These are phyloP conservation scores for Leccinum barrowsii DNA, from an alignment of 768 basidiomycete species.

Conservation along the genomic window DNA sequence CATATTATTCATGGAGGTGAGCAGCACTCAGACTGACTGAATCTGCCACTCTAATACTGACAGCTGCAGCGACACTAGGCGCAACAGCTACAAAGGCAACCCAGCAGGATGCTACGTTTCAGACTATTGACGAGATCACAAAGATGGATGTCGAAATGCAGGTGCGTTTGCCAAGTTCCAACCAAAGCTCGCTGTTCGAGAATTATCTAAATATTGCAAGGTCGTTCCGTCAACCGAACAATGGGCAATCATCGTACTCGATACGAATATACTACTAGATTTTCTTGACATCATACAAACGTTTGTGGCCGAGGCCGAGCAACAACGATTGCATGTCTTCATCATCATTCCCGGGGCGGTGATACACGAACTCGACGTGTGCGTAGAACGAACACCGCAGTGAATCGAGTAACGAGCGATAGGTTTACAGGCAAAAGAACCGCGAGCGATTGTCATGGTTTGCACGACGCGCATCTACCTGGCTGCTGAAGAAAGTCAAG, in stretches of 20 bases:
- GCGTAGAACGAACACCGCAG: slow-evolving; percentile 14
- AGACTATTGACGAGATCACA: slow-evolving; percentile 50
- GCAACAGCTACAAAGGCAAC: slow-evolving; percentile 8
- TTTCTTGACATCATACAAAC: slow-evolving; percentile 60
- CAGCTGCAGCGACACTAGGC: not conserved
- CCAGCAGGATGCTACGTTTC: slow-evolving; percentile 37
- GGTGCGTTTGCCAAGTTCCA: slow-evolving; percentile 36
- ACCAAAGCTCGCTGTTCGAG: not conserved
- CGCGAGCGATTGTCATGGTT: slow-evolving; percentile 50
- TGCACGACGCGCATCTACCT: slow-evolving; percentile 65
- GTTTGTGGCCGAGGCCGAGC: slow-evolving; percentile 63
- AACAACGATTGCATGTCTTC: slow-evolving; percentile 44
- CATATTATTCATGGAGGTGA: slow-evolving; percentile 5
- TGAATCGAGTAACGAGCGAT: slow-evolving; percentile 1
- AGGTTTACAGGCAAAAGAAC: slow-evolving; percentile 37
- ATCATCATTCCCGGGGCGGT: slow-evolving; percentile 74
- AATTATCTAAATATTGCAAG: slow-evolving; percentile 23
- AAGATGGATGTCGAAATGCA: slow-evolving; percentile 74
- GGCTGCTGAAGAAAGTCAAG: slow-evolving; percentile 61
- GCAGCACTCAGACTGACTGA: not conserved
- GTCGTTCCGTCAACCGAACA: slow-evolving; percentile 38
- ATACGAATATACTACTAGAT: slow-evolving; percentile 77
- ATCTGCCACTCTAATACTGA: not conserved
- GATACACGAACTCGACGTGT: slow-evolving; percentile 76
- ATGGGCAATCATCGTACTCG: slow-evolving; percentile 56